Percentiles rank a stretch among this genome's conserved stretches.
These are phyloP conservation scores for Candida golubevii DNA, from an alignment of 805 yeast species.

Conservation along the genomic window DNA sequence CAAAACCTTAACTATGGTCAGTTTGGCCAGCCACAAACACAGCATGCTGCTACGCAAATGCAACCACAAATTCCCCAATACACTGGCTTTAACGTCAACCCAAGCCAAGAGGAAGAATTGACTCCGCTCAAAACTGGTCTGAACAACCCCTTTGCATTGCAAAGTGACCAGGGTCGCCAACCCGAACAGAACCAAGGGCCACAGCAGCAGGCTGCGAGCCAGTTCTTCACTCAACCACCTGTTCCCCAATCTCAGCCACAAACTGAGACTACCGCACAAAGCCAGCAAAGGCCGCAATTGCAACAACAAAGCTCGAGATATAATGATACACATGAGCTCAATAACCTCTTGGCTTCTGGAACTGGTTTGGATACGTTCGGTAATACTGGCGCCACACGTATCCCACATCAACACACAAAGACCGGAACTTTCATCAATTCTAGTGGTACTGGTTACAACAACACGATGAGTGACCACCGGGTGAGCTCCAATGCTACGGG, in stretches of 20 bases:
- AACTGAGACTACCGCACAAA: constrained; percentile 19
- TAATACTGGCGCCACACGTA: constrained; percentile 74
- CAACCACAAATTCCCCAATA: constrained; percentile 26
- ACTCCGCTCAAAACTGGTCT: constrained; percentile 65
- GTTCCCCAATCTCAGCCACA: constrained; percentile 32
- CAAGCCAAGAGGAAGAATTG: constrained; percentile 21
- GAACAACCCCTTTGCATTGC: constrained; percentile 72
- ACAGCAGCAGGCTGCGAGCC: constrained; percentile 15
- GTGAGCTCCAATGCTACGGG: constrained; percentile 40
- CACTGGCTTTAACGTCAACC: constrained; percentile 14
- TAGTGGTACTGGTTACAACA: constrained; percentile 77
- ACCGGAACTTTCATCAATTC: constrained; percentile 80
- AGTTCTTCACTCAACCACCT: constrained; percentile 14
- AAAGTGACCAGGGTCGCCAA: constrained; percentile 16
- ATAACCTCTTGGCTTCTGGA: constrained; percentile 74
- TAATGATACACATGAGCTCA: constrained; percentile 58
- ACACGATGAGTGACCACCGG: constrained; percentile 31
- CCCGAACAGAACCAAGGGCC: constrained; percentile 11
- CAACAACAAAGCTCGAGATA: constrained; percentile 27
- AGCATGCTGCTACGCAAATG: constrained; percentile 27
- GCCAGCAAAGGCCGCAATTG: constrained; percentile 31
- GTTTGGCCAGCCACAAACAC: constrained; percentile 22
- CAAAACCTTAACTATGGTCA: constrained; percentile 34
- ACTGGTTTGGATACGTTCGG: constrained; percentile 94
- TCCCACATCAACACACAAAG: constrained; percentile 90